Evolutionary conservation across 805 yeast genomes (phyloP).

Genomic region (Candida stauntonica): DNA sequence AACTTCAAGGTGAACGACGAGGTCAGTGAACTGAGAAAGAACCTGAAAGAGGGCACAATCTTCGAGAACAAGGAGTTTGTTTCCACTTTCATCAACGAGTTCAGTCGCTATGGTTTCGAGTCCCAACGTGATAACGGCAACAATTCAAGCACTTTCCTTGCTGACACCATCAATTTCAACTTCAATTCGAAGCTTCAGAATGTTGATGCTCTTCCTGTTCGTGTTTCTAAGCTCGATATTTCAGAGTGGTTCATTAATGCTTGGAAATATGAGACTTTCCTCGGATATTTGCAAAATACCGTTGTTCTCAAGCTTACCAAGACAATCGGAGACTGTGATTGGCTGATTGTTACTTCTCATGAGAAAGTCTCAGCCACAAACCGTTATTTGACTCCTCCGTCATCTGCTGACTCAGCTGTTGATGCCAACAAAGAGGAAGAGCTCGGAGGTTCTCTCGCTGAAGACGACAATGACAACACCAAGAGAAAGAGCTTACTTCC

Average conservation of each 20-base stretch:
- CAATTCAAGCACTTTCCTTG: conserved; percentile 23
- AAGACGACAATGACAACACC: conserved; percentile 2
- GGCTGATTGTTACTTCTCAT: conserved; percentile 34
- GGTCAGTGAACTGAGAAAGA: conserved; percentile 22
- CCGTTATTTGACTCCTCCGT: conserved; percentile 27
- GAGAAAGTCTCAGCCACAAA: conserved; percentile 27
- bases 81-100: conserved; percentile 26
- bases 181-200: conserved; percentile 25
- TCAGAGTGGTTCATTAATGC: conserved; percentile 37
- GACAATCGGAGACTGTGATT: conserved; percentile 36
- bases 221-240: conserved; percentile 33
- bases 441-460: conserved; percentile 15
- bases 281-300: conserved; percentile 32
- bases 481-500: conserved; percentile 12
- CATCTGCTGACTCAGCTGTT: conserved; percentile 17
- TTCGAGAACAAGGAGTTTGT: conserved; percentile 24
- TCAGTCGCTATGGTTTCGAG: conserved; percentile 26
- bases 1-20: conserved; percentile 26
- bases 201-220: conserved; percentile 26
- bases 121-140: conserved; percentile 16
- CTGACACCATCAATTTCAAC: conserved; percentile 29
- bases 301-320: conserved; percentile 33
- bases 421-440: conserved; percentile 17
- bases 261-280: conserved; percentile 37
- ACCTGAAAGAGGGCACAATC: conserved; percentile 21